Evolutionary conservation across 805 yeast species (phyloP).

Genomic region (Schizosaccharomyces pombe): ASM294v3 CU329670.1:2873001-2873500

Average conservation of each 20-base stretch:
- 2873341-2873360: constrained; percentile 9
- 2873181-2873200: constrained; percentile 22
- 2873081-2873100: constrained; percentile 1
- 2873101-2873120: neutral
- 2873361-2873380: constrained; percentile 9
- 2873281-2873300: constrained; percentile 9
- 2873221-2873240: constrained; percentile 9
- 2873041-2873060: constrained; percentile 1
- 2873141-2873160: constrained; percentile 1
- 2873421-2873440: constrained; percentile 9
- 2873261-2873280: constrained; percentile 10
- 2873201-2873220: constrained; percentile 12
- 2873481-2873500: constrained; percentile 10
- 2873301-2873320: constrained; percentile 9
- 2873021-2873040: neutral
- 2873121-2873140: constrained; percentile 2
- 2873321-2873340: constrained; percentile 10
- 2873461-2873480: constrained; percentile 8
- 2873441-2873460: constrained; percentile 9
- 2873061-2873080: constrained; percentile 5
- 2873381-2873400: constrained; percentile 9
- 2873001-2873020: no score
- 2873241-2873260: constrained; percentile 9
- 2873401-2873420: constrained; percentile 6
- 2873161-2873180: constrained; percentile 4